phyloP scores from a whole-genome alignment of 352 stramenopile species.

The Phytopythium cucurbitacearum region DNA sequence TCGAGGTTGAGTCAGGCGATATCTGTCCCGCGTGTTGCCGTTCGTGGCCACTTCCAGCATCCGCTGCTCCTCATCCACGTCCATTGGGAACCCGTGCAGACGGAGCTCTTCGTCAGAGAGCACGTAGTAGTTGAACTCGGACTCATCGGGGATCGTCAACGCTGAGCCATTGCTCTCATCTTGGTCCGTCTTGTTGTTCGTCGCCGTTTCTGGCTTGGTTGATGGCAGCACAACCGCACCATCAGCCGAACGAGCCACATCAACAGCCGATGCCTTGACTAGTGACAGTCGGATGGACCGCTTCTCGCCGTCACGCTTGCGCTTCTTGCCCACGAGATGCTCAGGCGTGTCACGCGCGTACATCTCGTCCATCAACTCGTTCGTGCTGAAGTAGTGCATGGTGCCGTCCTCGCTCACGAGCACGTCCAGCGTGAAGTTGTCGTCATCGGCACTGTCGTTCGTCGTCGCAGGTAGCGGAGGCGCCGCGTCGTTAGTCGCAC shows the following conservation, averaged over 20 bases:
- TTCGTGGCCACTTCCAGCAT: conserved; percentile 44
- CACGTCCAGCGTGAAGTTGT: conserved; percentile 70
- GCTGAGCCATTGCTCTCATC: conserved; percentile 9
- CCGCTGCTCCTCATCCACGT: conserved; percentile 56
- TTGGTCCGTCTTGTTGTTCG: conserved; percentile 7
- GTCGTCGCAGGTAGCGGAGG: conserved; percentile 6
- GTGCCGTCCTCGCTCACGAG: conserved; percentile 62
- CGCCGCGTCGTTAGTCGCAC: neutral
- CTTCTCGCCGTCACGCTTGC: conserved; percentile 25
- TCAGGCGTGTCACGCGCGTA: conserved; percentile 63
- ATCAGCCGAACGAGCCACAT: conserved; percentile 44
- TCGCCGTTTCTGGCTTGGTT: conserved; percentile 6
- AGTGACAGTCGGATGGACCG: conserved; percentile 63
- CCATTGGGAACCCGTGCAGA: conserved; percentile 67
- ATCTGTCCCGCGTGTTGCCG: conserved; percentile 46
- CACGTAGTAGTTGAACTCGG: conserved; percentile 46
- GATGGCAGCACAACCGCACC: conserved; percentile 29
- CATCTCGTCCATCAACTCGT: conserved; percentile 51
- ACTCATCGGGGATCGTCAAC: conserved; percentile 8
- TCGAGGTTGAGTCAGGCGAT: conserved; percentile 43
- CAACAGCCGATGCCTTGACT: conserved; percentile 47
- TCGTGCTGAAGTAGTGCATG: conserved; percentile 79
- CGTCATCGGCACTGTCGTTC: conserved; percentile 22
- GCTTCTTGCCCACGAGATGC: conserved; percentile 49
- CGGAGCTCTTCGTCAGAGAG: conserved; percentile 57